Percentiles rank a stretch among this genome's conserved stretches.
These are phyloP conservation scores for Eucalyptus albens DNA, from an alignment of 345 rosid species.

Conservation along the genomic window DNA sequence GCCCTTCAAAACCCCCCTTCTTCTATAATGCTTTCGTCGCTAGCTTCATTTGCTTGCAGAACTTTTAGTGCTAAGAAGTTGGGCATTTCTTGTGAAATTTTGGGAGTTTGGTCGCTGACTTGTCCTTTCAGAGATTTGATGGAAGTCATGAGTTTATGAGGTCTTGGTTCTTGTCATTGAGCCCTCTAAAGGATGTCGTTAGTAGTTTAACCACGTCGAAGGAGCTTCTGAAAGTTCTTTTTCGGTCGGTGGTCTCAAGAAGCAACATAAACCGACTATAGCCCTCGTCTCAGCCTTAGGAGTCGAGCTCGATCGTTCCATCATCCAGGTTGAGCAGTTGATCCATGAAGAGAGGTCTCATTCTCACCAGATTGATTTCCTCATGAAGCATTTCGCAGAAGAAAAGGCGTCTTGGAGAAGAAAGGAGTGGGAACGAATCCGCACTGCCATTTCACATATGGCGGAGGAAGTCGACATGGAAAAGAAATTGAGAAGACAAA, in stretches of 20 bases:
- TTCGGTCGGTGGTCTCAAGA: conserved; percentile 40
- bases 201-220: conserved; percentile 59
- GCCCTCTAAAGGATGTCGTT: conserved; percentile 3
- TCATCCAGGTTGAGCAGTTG: conserved; percentile 36
- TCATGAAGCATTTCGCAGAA: conserved; percentile 39
- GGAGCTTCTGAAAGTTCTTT: conserved; percentile 72
- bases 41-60: too few species aligned
- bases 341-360: conserved; percentile 26
- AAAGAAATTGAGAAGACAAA: conserved; percentile 38
- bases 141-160: too few species aligned
- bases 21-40: too few species aligned
- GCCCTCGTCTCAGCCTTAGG: conserved; percentile 55
- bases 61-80: too few species aligned
- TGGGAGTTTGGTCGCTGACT: neutral
- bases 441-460: conserved; percentile 21
- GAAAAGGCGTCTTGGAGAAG: conserved; percentile 49
- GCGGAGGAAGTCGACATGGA: conserved; percentile 67
- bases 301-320: conserved; percentile 49
- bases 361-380: conserved; percentile 26
- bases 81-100: too few species aligned
- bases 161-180: too few species aligned
- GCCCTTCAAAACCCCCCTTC: too few species aligned
- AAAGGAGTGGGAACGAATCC: conserved; percentile 42
- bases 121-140: neutral
- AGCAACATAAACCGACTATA: conserved; percentile 33